These are phyloP conservation scores for Bruguiera parviflora DNA, from an alignment of 345 rosid species.

Conservation along the genomic window DNA sequence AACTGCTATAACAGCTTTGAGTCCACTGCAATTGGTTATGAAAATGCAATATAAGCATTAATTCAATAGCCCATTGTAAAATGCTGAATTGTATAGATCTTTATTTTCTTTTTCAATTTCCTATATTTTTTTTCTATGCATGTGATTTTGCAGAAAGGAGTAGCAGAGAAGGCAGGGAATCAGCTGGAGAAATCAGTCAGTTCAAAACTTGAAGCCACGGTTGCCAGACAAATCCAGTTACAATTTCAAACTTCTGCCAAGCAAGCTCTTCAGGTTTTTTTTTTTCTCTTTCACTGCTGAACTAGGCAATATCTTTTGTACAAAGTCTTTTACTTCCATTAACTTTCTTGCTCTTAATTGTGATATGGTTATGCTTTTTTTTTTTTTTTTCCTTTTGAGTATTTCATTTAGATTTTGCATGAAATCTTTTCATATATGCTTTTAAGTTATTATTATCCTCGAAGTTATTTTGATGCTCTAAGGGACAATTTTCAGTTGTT, in stretches of 20 bases:
- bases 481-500: background rate
- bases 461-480: no score
- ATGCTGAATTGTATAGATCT: no score
- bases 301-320: background rate
- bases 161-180: slow-evolving; percentile 82
- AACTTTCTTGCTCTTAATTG: background rate
- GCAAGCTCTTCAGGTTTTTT: slow-evolving; percentile 78
- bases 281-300: no score
- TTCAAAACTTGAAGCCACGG: slow-evolving; percentile 75
- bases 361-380: background rate
- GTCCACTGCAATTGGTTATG: slow-evolving; percentile 1
- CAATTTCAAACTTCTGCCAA: slow-evolving; percentile 95
- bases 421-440: no score
- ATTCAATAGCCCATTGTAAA: background rate
- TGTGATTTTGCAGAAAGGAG: slow-evolving; percentile 51
- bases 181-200: slow-evolving; percentile 78
- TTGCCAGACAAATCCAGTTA: slow-evolving; percentile 74
- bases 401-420: no score
- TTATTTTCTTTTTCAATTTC: no score
- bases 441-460: no score
- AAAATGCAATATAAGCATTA: background rate
- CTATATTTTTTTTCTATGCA: background rate
- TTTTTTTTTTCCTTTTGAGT: background rate
- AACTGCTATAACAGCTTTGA: slow-evolving; percentile 4
- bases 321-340: background rate